A percentile compares a stretch with the other conserved stretches of the same genome.
These are phyloP conservation scores for Yamadazyma phyllophila DNA, from an alignment of 805 yeast species.

Conservation along the genomic window DNA sequence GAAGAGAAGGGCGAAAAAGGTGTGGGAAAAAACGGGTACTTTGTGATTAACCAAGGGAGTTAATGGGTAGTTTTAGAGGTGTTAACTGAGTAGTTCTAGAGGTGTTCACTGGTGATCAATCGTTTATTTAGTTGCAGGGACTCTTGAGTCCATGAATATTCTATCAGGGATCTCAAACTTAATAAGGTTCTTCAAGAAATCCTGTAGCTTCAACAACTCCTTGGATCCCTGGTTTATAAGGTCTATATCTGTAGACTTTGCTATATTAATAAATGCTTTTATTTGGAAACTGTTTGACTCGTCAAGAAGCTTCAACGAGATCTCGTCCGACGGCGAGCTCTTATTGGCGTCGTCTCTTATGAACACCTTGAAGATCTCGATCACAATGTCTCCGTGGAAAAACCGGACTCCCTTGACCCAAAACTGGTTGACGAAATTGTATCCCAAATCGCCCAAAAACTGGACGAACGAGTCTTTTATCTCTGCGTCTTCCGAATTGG, in stretches of 20 bases:
- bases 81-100: no score
- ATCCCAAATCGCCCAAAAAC: slow-evolving; percentile 66
- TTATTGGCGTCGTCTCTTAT: slow-evolving; percentile 30
- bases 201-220: slow-evolving; percentile 60
- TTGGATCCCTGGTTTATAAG: slow-evolving; percentile 62
- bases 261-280: slow-evolving; percentile 68
- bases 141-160: slow-evolving; percentile 74
- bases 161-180: slow-evolving; percentile 75
- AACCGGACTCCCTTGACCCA: slow-evolving; percentile 62
- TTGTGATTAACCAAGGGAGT: slow-evolving; percentile 7
- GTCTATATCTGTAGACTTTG: slow-evolving; percentile 72
- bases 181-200: slow-evolving; percentile 64
- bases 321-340: slow-evolving; percentile 19
- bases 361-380: slow-evolving; percentile 54
- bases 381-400: slow-evolving; percentile 57
- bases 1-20: slow-evolving; percentile 25
- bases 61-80: no score
- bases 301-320: slow-evolving; percentile 43
- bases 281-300: slow-evolving; percentile 57
- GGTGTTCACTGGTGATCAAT: no score
- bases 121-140: not conserved
- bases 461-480: slow-evolving; percentile 36
- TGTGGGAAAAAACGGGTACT: slow-evolving; percentile 12
- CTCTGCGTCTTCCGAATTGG: slow-evolving; percentile 12
- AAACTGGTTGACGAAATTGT: slow-evolving; percentile 58